These are phyloP conservation scores for Starmera stellimalicola DNA, from an alignment of 1,139 yeast genomes.

Conservation along the genomic window DNA sequence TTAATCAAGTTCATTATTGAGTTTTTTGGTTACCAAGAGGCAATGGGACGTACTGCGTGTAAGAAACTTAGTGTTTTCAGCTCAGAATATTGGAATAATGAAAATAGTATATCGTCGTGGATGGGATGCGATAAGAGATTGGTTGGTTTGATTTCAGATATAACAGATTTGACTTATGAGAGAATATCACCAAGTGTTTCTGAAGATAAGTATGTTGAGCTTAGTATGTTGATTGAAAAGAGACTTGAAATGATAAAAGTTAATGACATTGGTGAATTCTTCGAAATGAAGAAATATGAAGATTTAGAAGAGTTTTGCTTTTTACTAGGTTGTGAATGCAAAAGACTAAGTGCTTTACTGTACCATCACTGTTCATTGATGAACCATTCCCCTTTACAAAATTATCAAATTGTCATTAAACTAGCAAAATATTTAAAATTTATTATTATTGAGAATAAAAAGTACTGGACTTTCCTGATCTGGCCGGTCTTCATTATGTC, in stretches of 20 bases:
- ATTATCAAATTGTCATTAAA: not conserved
- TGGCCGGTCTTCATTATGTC: slow-evolving; percentile 7
- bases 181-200: slow-evolving; percentile 10
- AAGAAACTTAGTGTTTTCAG: slow-evolving; percentile 3
- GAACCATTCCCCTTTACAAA: slow-evolving; percentile 4
- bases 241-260: not conserved
- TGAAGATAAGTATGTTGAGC: not conserved
- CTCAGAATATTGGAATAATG: slow-evolving; percentile 4
- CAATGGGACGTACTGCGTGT: slow-evolving; percentile 10
- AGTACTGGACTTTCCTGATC: slow-evolving; percentile 6
- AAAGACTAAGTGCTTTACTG: slow-evolving; percentile 4
- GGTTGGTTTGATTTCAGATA: slow-evolving; percentile 25
- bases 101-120: slow-evolving; percentile 4
- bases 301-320: slow-evolving; percentile 5
- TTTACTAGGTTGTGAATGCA: slow-evolving; percentile 6
- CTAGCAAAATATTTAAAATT: slow-evolving; percentile 2
- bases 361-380: slow-evolving; percentile 6
- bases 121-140: slow-evolving; percentile 26
- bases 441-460: slow-evolving; percentile 3
- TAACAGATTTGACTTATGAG: slow-evolving; percentile 29
- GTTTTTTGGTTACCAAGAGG: slow-evolving; percentile 8
- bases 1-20: slow-evolving; percentile 3
- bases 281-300: not conserved
- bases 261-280: not conserved
- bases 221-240: slow-evolving; percentile 1